Conservation (phyloP, 768 basidiomycete genomes). For the Tulasnella sp. region DNA sequence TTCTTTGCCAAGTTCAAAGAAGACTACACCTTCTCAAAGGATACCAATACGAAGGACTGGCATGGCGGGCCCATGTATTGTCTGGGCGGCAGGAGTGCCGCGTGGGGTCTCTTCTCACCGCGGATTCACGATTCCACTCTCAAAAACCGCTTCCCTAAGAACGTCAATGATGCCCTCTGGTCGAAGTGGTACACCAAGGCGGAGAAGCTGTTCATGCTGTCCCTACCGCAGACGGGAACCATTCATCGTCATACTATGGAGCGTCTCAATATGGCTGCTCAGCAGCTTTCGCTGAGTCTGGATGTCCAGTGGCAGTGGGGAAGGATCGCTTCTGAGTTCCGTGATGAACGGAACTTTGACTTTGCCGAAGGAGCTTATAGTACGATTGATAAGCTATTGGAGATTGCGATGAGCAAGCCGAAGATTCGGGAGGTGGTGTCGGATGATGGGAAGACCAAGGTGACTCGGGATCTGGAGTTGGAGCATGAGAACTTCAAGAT, state of each 20-base stretch:
- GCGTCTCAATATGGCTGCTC: constrained; percentile 6
- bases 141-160: neutral
- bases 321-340: constrained; percentile 23
- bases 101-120: constrained; percentile 12
- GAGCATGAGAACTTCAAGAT: constrained; percentile 20
- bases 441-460: constrained; percentile 19
- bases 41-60: constrained; percentile 15
- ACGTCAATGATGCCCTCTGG: neutral
- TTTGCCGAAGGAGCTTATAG: constrained; percentile 23
- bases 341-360: constrained; percentile 20
- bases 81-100: constrained; percentile 22
- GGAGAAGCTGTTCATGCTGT: constrained; percentile 5
- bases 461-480: neutral
- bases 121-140: constrained; percentile 10
- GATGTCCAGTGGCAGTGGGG: constrained; percentile 23
- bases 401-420: constrained; percentile 23
- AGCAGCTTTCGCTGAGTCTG: neutral
- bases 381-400: constrained; percentile 23
- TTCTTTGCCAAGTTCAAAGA: constrained; percentile 21
- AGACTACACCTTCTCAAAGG: constrained; percentile 3
- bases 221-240: neutral
- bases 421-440: neutral
- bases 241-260: constrained; percentile 11
- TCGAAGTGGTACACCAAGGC: neutral
- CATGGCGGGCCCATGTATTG: constrained; percentile 21